These are phyloP conservation scores for Lagenidium giganteum DNA, from an alignment of 352 stramenopile genomes.

Conservation along the genomic window DNA sequence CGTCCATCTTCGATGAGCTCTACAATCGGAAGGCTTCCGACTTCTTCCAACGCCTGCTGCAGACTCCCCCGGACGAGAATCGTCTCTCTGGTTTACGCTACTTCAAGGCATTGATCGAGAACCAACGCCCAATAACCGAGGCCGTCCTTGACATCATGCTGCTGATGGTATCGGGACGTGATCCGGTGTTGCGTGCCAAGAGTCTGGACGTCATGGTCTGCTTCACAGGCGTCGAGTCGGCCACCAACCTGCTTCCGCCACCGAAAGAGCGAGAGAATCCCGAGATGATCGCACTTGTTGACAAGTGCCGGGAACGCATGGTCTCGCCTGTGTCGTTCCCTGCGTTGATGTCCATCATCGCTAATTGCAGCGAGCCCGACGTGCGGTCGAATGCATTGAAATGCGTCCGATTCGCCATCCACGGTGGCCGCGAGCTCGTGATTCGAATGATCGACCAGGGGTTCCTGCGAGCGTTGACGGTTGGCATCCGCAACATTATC, in stretches of 20 bases:
- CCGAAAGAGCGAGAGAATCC: conserved; percentile 29
- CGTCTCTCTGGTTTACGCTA: conserved; percentile 64
- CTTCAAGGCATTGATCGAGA: conserved; percentile 57
- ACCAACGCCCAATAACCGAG: conserved; percentile 39
- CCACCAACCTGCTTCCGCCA: conserved; percentile 35
- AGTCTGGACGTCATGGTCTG: conserved; percentile 52
- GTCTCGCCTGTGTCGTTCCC: conserved; percentile 58
- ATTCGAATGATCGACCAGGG: conserved; percentile 67
- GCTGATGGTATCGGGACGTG: conserved; percentile 54
- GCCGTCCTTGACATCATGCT: conserved; percentile 73
- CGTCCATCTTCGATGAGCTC: conserved; percentile 57
- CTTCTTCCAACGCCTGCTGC: conserved; percentile 71
- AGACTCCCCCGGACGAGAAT: conserved; percentile 76
- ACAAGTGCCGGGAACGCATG: conserved; percentile 58
- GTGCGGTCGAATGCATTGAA: conserved; percentile 58
- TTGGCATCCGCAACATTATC: too few species aligned
- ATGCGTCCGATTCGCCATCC: conserved; percentile 59
- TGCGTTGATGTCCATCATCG: conserved; percentile 48
- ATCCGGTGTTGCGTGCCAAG: conserved; percentile 34
- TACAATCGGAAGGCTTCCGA: conserved; percentile 60
- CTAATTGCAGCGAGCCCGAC: conserved; percentile 30
- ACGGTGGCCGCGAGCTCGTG: conserved; percentile 48
- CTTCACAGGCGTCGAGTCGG: conserved; percentile 49
- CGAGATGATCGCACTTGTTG: conserved; percentile 39
- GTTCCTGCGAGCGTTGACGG: conserved; percentile 30